Percentiles rank a stretch among this genome's conserved stretches.
phyloP scores from a whole-genome alignment of 2,329 filamentous ascomycete genomes.

The Fusarium tjaetaba region DNA sequence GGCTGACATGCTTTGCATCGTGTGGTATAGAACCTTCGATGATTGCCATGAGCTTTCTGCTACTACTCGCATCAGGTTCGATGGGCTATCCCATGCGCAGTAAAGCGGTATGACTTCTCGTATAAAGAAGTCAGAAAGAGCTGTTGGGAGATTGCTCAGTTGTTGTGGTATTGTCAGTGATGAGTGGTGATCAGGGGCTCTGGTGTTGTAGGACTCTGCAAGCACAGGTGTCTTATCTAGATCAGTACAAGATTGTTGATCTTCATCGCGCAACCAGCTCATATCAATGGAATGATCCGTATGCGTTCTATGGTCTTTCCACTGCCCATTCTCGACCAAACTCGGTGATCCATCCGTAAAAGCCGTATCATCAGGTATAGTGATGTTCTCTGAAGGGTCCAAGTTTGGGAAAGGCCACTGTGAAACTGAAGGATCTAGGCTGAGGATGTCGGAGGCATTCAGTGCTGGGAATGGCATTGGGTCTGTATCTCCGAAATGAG shows the following conservation, averaged over 20 bases:
- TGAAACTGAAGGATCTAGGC: not conserved
- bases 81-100: not conserved
- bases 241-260: not conserved
- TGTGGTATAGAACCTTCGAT: not conserved
- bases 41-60: not conserved
- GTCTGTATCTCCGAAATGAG: not conserved
- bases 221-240: not conserved
- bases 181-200: rapidly evolving
- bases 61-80: not conserved
- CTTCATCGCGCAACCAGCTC: not conserved
- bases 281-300: not conserved
- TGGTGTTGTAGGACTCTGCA: rapidly evolving
- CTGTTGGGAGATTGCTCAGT: not conserved
- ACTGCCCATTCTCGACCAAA: not conserved
- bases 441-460: not conserved
- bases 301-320: rapidly evolving
- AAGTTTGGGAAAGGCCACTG: not conserved
- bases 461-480: not conserved
- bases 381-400: rapidly evolving
- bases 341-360: not conserved
- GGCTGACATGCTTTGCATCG: not conserved
- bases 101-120: not conserved
- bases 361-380: not conserved
- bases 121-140: not conserved
- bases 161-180: not conserved